Evolutionary conservation across 768 basidiomycete genomes (phyloP).

Genomic region (Leccinum sublutescens): DNA sequence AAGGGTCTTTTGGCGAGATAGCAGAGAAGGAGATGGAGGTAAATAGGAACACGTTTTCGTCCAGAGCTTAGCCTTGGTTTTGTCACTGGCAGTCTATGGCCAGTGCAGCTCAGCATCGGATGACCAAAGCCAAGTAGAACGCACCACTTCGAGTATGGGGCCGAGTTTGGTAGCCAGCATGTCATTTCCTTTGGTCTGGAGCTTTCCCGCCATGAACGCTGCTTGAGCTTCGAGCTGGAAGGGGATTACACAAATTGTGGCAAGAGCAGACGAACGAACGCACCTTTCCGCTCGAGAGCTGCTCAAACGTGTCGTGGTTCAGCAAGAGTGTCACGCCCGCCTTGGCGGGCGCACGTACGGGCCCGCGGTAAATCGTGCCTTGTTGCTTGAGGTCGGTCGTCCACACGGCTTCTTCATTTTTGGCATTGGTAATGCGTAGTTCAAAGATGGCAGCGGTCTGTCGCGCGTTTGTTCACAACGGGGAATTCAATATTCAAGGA

Average conservation of each 20-base stretch:
- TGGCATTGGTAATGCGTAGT: constrained; percentile 70
- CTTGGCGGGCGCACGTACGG: constrained; percentile 47
- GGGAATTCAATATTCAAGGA: too few relatives aligned
- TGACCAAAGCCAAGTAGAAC: not conserved
- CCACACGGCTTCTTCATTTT: constrained; percentile 74
- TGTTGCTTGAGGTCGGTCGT: constrained; percentile 92
- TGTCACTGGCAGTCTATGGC: constrained; percentile 28
- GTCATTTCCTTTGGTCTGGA: constrained; percentile 90
- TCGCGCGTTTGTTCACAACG: too few relatives aligned
- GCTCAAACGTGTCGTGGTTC: constrained; percentile 70
- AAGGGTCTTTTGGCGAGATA: not conserved
- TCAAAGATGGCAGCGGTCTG: constrained; percentile 90
- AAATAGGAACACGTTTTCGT: not conserved
- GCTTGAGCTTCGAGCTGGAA: constrained; percentile 83
- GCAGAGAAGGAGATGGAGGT: too few relatives aligned
- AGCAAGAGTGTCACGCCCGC: constrained; percentile 81
- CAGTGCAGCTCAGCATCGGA: not conserved
- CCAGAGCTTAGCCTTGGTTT: constrained; percentile 43
- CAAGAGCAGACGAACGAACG: constrained; percentile 7
- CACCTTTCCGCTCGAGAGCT: constrained; percentile 74
- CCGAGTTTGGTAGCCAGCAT: constrained; percentile 94
- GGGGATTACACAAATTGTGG: not conserved
- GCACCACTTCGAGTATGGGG: constrained; percentile 68
- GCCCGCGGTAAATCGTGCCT: constrained; percentile 73
- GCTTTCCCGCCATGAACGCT: constrained; percentile 93